Percentiles rank a stretch among this genome's conserved stretches.
These are phyloP conservation scores for Trichoderma koningii DNA, from an alignment of 2,329 filamentous ascomycete genomes.

Conservation along the genomic window DNA sequence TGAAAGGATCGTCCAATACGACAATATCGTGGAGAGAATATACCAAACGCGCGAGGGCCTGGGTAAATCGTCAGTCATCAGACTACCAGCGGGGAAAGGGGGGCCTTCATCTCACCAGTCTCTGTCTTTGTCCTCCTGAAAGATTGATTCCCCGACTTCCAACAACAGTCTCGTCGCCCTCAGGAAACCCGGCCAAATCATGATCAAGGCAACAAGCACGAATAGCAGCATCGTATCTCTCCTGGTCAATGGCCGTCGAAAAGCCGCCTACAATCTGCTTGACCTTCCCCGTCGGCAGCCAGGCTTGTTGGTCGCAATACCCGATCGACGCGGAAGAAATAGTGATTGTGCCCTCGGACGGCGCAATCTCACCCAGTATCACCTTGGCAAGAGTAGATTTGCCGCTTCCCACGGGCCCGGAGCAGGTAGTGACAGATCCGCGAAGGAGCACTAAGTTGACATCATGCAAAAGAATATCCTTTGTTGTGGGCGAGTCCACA, in stretches of 20 bases:
- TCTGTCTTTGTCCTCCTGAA: conserved; percentile 33
- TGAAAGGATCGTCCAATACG: conserved; percentile 31
- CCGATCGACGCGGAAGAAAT: conserved; percentile 25
- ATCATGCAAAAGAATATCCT: neutral
- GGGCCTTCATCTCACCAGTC: conserved; percentile 33
- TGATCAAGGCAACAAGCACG: conserved; percentile 31
- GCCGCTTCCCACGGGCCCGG: conserved; percentile 36
- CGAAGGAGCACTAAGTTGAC: conserved; percentile 33
- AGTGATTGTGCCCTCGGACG: conserved; percentile 18
- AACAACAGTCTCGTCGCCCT: conserved; percentile 30
- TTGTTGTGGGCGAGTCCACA: neutral
- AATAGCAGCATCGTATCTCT: conserved; percentile 30
- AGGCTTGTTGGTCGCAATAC: conserved; percentile 31
- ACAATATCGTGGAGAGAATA: conserved; percentile 26
- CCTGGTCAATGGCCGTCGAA: conserved; percentile 19
- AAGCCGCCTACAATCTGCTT: conserved; percentile 30
- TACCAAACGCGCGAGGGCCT: conserved; percentile 29
- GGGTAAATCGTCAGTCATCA: neutral
- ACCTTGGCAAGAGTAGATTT: conserved; percentile 34
- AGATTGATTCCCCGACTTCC: conserved; percentile 31
- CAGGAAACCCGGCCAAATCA: conserved; percentile 33
- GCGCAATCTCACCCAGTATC: conserved; percentile 30
- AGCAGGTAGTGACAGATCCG: conserved; percentile 34
- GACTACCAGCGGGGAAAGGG: too few relatives aligned
- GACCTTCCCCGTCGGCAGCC: conserved; percentile 31